Percentiles rank a stretch among this genome's conserved stretches.
phyloP scores from a whole-genome alignment of 75 land plant genomes.

The Picea glauca region DNA sequence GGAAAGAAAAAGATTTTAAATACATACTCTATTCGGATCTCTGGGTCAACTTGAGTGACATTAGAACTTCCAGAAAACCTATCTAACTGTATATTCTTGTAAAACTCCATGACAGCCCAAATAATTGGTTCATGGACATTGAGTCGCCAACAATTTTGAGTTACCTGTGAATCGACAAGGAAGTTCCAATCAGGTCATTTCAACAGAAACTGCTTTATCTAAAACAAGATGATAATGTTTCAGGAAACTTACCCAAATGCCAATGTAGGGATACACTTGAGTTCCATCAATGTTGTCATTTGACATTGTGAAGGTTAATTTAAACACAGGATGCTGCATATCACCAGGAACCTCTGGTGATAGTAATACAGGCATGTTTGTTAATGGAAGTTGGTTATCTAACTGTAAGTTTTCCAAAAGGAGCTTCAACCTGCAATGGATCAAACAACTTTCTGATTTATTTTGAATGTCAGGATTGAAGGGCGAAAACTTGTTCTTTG shows the following conservation, averaged over 20 bases:
- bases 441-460: not conserved
- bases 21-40: constrained; percentile 78
- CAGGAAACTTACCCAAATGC: constrained; percentile 52
- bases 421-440: constrained; percentile 66
- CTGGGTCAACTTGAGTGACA: constrained; percentile 86
- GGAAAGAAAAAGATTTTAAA: not conserved
- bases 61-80: constrained; percentile 51
- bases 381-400: constrained; percentile 88
- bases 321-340: constrained; percentile 60
- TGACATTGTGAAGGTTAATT: constrained; percentile 53
- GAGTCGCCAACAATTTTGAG: constrained; percentile 69
- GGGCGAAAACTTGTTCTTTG: too few relatives aligned
- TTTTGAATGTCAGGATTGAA: too few relatives aligned
- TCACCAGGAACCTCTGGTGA: constrained; percentile 69
- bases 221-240: not conserved
- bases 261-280: constrained; percentile 77
- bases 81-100: constrained; percentile 65
- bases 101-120: constrained; percentile 82
- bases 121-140: constrained; percentile 95
- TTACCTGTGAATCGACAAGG: constrained; percentile 46
- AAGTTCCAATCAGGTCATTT: not conserved
- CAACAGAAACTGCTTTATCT: not conserved
- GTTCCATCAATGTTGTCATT: constrained; percentile 69
- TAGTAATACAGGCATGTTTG: constrained; percentile 82
- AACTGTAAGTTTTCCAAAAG: constrained; percentile 73